Evolutionary conservation across 2,329 filamentous ascomycete species (phyloP).

Genomic region (Penicillium sp.): DNA sequence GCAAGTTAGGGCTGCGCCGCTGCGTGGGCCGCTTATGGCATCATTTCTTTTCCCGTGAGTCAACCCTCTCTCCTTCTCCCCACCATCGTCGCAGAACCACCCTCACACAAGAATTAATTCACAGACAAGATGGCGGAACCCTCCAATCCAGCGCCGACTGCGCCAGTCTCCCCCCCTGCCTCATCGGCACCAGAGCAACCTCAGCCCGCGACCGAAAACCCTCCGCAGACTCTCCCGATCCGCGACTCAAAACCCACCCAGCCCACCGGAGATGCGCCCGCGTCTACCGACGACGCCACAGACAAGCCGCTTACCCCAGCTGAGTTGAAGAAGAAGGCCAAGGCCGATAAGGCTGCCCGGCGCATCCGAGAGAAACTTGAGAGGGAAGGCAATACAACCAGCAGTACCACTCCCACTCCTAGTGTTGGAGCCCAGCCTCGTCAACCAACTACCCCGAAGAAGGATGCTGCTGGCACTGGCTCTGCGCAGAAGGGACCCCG

Average conservation of each 20-base stretch:
- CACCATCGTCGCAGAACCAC: constrained; percentile 23
- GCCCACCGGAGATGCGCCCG: constrained; percentile 17
- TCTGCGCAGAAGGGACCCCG: constrained; percentile 28
- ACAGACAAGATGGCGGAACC: constrained; percentile 23
- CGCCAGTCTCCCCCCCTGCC: constrained; percentile 11
- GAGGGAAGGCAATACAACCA: constrained; percentile 38
- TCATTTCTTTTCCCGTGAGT: constrained; percentile 29
- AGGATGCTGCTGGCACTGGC: constrained; percentile 22
- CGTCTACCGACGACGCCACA: constrained; percentile 17
- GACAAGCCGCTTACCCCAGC: constrained; percentile 44
- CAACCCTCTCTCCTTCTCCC: constrained; percentile 21
- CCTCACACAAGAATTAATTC: constrained; percentile 17
- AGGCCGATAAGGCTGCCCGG: constrained; percentile 82
- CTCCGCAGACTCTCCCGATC: constrained; percentile 19
- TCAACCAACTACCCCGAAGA: constrained; percentile 23
- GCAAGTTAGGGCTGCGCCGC: constrained; percentile 22
- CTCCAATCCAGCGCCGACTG: constrained; percentile 16
- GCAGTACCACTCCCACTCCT: constrained; percentile 29
- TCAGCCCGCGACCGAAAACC: constrained; percentile 14
- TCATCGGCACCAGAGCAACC: constrained; percentile 13
- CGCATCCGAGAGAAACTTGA: constrained; percentile 62
- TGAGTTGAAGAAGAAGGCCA: constrained; percentile 77
- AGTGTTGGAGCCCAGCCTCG: constrained; percentile 26
- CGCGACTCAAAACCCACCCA: constrained; percentile 20
- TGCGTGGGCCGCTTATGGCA: constrained; percentile 28